Evolutionary conservation across 2,329 filamentous ascomycete species (phyloP).

Genomic region (Ophiostoma tasmaniense): DNA sequence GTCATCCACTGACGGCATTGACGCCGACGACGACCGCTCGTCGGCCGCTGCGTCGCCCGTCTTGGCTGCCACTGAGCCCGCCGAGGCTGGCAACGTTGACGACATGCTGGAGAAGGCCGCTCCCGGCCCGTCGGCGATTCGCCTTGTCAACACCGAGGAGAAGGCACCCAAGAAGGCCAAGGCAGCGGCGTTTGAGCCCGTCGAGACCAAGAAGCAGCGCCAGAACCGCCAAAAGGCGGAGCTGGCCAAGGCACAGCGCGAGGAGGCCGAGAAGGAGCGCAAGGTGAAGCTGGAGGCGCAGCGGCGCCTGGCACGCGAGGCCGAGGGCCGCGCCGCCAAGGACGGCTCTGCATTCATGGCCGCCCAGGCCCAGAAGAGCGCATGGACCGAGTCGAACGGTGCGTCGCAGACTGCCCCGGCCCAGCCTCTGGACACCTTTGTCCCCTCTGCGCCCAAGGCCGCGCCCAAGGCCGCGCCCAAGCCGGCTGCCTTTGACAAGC

Average conservation of each 20-base stretch:
- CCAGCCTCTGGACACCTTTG: constrained; percentile 52
- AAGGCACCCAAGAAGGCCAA: constrained; percentile 42
- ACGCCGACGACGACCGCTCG: constrained; percentile 75
- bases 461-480: constrained; percentile 25
- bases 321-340: constrained; percentile 74
- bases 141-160: constrained; percentile 57
- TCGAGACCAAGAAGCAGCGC: constrained; percentile 88
- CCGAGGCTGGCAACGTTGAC: constrained; percentile 60
- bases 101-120: constrained; percentile 81
- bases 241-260: constrained; percentile 62
- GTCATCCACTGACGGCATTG: constrained; percentile 63
- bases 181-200: constrained; percentile 46
- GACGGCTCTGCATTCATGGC: constrained; percentile 60
- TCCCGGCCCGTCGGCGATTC: constrained; percentile 64
- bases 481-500: constrained; percentile 21
- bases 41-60: constrained; percentile 59
- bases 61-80: constrained; percentile 45
- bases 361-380: constrained; percentile 28
- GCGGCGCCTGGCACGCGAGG: constrained; percentile 68
- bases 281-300: constrained; percentile 73
- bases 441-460: not conserved
- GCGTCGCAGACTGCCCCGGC: constrained; percentile 33
- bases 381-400: constrained; percentile 30
- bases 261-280: constrained; percentile 71
- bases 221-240: constrained; percentile 88